Conservation (phyloP, 257 asterid species). For the Fraxinus americana region DNA sequence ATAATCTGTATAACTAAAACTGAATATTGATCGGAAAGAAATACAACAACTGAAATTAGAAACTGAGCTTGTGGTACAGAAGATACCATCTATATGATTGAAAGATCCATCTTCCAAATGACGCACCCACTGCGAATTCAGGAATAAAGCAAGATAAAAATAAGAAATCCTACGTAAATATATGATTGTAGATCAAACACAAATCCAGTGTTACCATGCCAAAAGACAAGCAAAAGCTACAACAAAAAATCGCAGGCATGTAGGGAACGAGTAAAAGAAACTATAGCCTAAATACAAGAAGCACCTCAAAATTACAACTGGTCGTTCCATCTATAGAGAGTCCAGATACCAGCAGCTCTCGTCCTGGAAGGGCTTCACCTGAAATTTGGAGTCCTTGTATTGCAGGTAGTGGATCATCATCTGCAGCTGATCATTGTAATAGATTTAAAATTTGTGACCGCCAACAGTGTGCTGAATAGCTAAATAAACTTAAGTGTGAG, state of each 20-base stretch:
- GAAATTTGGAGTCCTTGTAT: conserved; percentile 93
- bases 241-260: not conserved
- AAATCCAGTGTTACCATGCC: conserved; percentile 22
- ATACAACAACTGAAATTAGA: not conserved
- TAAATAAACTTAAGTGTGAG: conserved; percentile 26
- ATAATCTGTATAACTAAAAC: conserved; percentile 25
- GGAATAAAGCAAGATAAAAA: conserved; percentile 24
- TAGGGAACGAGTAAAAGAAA: not conserved
- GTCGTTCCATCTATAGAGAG: conserved; percentile 93
- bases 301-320: conserved; percentile 97
- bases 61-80: conserved; percentile 15
- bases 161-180: conserved; percentile 21
- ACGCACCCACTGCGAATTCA: conserved; percentile 92
- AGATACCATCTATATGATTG: conserved; percentile 82
- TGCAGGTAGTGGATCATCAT: conserved; percentile 90
- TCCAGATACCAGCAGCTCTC: conserved; percentile 89
- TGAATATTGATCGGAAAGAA: conserved; percentile 16
- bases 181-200: conserved; percentile 26
- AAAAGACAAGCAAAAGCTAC: conserved; percentile 9
- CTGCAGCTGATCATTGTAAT: conserved; percentile 65
- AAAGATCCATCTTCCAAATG: conserved; percentile 96
- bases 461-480: conserved; percentile 28
- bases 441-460: conserved; percentile 23
- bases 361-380: conserved; percentile 95
- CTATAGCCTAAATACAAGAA: conserved; percentile 18